Evolutionary conservation across 2,329 filamentous ascomycete species (phyloP), one percentile per base, ranked within the genome.

Genomic region (Colletotrichum euphorbiae): DNA sequence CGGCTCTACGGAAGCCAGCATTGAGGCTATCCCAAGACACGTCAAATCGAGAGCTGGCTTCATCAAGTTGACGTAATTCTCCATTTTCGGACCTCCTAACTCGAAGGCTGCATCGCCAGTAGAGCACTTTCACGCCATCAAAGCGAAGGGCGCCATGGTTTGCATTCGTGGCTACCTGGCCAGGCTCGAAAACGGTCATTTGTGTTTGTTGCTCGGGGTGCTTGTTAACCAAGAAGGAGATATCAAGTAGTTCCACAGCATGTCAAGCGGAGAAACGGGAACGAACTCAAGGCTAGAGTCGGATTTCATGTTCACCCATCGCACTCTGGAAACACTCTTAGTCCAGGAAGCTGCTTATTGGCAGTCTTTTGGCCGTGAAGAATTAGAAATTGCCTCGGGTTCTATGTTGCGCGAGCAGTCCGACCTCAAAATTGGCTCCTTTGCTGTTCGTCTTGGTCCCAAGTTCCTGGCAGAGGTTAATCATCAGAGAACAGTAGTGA

Each of bases 1-100:
- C 24, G 3, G 21, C 21, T 21, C 21, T 21, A 43, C 12, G 3
- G 50, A 8, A 42, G 24, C 40, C 13, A 0, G 48, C 2, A 46
- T 68, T 0, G 65, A 59, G 12, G 65, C 61, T 2, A 65, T 68
- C 15, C 65, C 65, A n/a, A 36, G 54, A 24, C 56, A 68, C 0
- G 59, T 19, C 2, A 62, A 24, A 13, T 68, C 65, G 6, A 50
- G 50, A 21, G 65, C 52, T 1, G 61, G 61, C 1, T 68, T 68
- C 6, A 52, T 68, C 2, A 43, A 48, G 1, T 45, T 68, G 52
- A 68, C 59, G 12, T 54, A 50, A 24, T 54, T 65, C 8, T 4
- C 17, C 1, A 28, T 28, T 6, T 43, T 28, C n/a, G 31, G 43
- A 17, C 43, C 56, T 11, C 31, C 56, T 33, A 4, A 4, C 11